Conservation (phyloP, 2,329 filamentous ascomycete genomes). For the Fusarium acutatum region DNA sequence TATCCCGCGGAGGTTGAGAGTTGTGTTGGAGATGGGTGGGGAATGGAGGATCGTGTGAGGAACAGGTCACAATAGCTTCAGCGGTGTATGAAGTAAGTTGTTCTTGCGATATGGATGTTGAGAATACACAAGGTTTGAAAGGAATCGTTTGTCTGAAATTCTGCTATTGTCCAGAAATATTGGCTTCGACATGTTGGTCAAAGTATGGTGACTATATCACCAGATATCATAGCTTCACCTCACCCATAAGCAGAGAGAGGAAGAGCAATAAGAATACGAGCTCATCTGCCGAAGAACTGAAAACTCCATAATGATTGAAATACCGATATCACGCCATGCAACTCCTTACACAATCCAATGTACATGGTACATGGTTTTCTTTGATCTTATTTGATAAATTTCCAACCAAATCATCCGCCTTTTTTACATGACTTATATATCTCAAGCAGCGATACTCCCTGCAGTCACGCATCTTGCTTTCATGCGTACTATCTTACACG, state of each 20-base stretch:
- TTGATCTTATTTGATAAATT: not conserved
- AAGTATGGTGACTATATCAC: not conserved
- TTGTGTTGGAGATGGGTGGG: constrained; percentile 9
- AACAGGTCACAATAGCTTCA: constrained; percentile 29
- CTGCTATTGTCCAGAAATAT: not conserved
- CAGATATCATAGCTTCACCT: not conserved
- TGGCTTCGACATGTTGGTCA: not conserved
- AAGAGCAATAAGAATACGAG: not conserved
- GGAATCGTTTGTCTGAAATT: not conserved
- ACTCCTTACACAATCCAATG: not conserved
- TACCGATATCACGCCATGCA: constrained; percentile 11
- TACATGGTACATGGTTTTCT: constrained; percentile 3
- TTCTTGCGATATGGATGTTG: not conserved
- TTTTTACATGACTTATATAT: constrained; percentile 16
- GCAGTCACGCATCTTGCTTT: not conserved
- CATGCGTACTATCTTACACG: constrained; percentile 19
- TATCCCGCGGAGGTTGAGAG: not conserved
- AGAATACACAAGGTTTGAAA: not conserved
- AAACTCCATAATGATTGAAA: constrained; percentile 1
- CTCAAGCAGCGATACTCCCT: not conserved
- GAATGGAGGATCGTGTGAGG: constrained; percentile 23
- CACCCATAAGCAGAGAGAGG: not conserved
- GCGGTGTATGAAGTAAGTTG: constrained; percentile 9
- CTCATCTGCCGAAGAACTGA: not conserved
- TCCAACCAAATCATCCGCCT: constrained; percentile 13